A percentile compares a stretch with the other conserved stretches of the same genome.
These are phyloP conservation scores for Anaeromyces robustus DNA, from an alignment of 192 early-diverging fungal genomes.

Conservation along the genomic window DNA sequence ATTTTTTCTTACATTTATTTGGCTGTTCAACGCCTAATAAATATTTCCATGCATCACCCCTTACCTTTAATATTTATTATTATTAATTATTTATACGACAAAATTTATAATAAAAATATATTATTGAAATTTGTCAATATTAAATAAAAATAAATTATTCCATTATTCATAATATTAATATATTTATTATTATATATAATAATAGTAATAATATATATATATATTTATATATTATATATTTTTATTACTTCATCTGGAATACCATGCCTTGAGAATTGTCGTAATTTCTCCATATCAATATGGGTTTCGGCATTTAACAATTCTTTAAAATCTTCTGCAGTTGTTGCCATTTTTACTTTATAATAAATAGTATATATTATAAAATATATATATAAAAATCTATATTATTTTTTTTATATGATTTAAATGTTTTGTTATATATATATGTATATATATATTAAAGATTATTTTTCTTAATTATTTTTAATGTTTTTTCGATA, in stretches of 20 bases:
- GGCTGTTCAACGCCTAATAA: conserved; percentile 66
- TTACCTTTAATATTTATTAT: conserved; percentile 11
- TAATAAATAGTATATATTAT: too few species aligned
- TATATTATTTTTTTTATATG: too few species aligned
- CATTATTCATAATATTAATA: too few species aligned
- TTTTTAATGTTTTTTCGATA: too few species aligned
- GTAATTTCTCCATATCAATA: conserved; percentile 65
- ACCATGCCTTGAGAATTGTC: conserved; percentile 59
- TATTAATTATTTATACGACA: background rate
- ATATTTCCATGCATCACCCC: conserved; percentile 68
- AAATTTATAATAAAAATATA: conserved; percentile 1
- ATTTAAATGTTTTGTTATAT: background rate
- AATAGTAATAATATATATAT: background rate
- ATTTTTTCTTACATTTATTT: conserved; percentile 48
- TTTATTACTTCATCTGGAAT: conserved; percentile 65
- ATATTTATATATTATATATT: conserved; percentile 10
- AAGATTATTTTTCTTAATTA: too few species aligned
- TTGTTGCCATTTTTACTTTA: conserved; percentile 6
- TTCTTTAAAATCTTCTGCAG: conserved; percentile 44
- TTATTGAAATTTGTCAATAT: too few species aligned
- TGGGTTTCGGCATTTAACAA: conserved; percentile 65
- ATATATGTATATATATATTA: background rate
- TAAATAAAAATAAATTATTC: too few species aligned
- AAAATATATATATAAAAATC: too few species aligned
- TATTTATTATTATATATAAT: too few species aligned